Percentiles rank a stretch among this genome's conserved stretches.
Evolutionary conservation across 805 yeast species (phyloP).

Genomic region (Isabelozyma heimii): DNA sequence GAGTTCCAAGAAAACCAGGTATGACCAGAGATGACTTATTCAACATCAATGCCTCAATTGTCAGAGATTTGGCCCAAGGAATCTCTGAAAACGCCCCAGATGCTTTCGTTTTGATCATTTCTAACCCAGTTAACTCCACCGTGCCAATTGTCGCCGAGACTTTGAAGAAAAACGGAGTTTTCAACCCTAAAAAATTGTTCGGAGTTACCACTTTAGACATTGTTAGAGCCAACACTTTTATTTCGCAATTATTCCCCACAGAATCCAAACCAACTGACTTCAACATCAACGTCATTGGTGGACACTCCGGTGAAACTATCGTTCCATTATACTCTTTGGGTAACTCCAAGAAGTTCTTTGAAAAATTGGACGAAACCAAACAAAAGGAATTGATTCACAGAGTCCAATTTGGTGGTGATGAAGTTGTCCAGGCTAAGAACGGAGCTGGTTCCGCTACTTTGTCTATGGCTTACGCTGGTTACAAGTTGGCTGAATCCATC

Average conservation of each 20-base stretch:
- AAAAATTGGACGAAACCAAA: constrained; percentile 55
- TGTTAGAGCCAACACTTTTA: constrained; percentile 82
- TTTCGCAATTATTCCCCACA: constrained; percentile 51
- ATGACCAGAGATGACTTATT: constrained; percentile 91
- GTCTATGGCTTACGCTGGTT: constrained; percentile 87
- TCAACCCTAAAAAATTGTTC: constrained; percentile 68
- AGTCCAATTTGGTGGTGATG: constrained; percentile 92
- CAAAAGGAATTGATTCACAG: constrained; percentile 73
- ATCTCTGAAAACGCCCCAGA: constrained; percentile 71
- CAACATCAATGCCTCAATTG: constrained; percentile 79
- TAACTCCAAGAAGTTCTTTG: constrained; percentile 27
- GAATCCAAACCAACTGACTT: constrained; percentile 49
- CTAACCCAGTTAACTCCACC: constrained; percentile 92
- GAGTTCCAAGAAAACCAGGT: constrained; percentile 92
- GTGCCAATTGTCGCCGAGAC: constrained; percentile 87
- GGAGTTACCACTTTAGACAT: constrained; percentile 90
- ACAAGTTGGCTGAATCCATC: constrained; percentile 66
- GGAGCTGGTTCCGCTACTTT: constrained; percentile 85
- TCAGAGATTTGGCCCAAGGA: constrained; percentile 68
- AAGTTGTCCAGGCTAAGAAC: constrained; percentile 79
- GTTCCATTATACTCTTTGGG: constrained; percentile 73
- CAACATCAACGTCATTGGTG: constrained; percentile 80
- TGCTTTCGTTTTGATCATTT: constrained; percentile 77
- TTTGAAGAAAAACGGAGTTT: constrained; percentile 62
- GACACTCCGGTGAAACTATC: constrained; percentile 93